Conservation (phyloP, 2,329 filamentous ascomycete species). For the Exophiala sideris region DNA sequence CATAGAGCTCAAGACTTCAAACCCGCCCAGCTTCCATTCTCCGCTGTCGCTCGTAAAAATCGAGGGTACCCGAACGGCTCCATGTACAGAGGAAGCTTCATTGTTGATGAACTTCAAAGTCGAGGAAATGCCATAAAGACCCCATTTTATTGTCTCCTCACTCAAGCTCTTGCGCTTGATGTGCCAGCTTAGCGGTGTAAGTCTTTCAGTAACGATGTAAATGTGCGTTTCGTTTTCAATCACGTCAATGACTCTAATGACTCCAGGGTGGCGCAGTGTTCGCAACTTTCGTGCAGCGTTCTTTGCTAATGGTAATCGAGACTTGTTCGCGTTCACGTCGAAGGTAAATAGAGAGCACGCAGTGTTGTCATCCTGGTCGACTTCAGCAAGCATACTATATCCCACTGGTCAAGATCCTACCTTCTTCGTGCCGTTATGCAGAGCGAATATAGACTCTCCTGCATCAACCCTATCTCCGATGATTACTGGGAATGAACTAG, state of each 20-base stretch:
- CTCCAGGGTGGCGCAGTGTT: constrained; percentile 88
- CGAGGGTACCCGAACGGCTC: constrained; percentile 77
- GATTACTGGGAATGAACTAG: constrained; percentile 85
- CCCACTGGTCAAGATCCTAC: constrained; percentile 48
- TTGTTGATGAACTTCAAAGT: constrained; percentile 95
- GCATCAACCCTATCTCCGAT: constrained; percentile 92
- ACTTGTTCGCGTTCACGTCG: constrained; percentile 76
- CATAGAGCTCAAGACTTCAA: constrained; percentile 89
- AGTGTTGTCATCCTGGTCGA: constrained; percentile 74
- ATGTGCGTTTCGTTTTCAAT: constrained; percentile 96
- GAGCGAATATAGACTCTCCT: constrained; percentile 91
- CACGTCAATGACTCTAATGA: constrained; percentile 90
- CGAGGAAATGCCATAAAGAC: constrained; percentile 79
- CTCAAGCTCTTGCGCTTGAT: constrained; percentile 82
- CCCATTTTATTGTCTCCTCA: constrained; percentile 96
- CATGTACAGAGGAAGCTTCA: constrained; percentile 88
- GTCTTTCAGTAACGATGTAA: constrained; percentile 90
- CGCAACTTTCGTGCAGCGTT: constrained; percentile 93
- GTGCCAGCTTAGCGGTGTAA: constrained; percentile 85
- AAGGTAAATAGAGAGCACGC: constrained; percentile 97
- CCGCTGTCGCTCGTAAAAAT: constrained; percentile 93
- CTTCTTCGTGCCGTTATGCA: constrained; percentile 89
- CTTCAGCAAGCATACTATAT: background rate
- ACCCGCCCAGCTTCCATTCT: constrained; percentile 94
- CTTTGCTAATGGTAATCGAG: constrained; percentile 77